Evolutionary conservation across 768 basidiomycete genomes (phyloP).

Genomic region (Glaciozyma martinii): DNA sequence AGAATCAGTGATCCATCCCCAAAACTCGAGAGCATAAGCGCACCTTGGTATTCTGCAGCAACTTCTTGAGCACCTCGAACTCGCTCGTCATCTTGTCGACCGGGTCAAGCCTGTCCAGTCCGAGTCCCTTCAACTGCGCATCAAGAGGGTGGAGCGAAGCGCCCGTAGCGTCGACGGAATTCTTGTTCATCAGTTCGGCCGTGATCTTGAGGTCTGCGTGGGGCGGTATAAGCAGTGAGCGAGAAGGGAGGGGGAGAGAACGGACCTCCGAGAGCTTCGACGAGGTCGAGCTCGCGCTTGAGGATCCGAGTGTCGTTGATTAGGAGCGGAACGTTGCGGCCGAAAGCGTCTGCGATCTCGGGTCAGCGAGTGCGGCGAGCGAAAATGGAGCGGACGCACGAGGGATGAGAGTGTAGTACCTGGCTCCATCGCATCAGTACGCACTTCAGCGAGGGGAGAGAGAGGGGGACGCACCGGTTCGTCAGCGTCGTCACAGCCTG

Average conservation of each 20-base stretch:
- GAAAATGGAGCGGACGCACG: background rate
- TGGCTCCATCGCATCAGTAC: too few relatives aligned
- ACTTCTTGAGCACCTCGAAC: background rate
- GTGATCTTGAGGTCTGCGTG: constrained; percentile 1
- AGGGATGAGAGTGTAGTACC: background rate
- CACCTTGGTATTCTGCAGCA: background rate
- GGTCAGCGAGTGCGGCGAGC: background rate
- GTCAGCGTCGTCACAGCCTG: background rate
- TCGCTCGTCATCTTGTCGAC: background rate
- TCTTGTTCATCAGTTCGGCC: background rate
- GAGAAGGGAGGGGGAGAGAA: background rate
- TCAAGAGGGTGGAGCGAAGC: background rate
- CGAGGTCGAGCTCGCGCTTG: background rate
- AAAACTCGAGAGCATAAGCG: too few relatives aligned
- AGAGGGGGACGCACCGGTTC: background rate
- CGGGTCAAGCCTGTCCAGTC: background rate
- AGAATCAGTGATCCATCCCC: too few relatives aligned
- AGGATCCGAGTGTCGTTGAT: background rate
- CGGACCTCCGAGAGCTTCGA: background rate
- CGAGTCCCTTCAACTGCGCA: background rate
- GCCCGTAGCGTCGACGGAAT: background rate
- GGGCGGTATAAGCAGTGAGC: background rate
- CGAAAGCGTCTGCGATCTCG: background rate
- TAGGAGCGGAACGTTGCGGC: background rate
- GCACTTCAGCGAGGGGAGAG: too few relatives aligned